phyloP scores from a whole-genome alignment of 805 yeast genomes.

The Candida taoyuanica region DNA sequence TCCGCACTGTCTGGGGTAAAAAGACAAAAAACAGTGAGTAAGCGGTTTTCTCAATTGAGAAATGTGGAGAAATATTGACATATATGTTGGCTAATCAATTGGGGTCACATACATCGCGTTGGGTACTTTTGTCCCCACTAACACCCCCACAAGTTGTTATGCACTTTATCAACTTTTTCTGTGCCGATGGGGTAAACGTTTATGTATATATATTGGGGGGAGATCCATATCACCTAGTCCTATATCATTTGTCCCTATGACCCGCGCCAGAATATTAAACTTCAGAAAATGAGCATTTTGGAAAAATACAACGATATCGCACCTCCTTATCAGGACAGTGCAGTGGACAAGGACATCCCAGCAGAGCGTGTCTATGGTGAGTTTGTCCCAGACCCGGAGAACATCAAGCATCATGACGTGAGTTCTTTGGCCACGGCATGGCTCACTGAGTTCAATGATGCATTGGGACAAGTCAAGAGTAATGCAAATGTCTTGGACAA shows the following conservation, averaged over 20 bases:
- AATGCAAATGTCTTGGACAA: constrained; percentile 20
- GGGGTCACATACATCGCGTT: neutral
- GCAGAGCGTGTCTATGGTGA: constrained; percentile 27
- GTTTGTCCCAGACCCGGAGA: constrained; percentile 25
- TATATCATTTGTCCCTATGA: no score
- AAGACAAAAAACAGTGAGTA: no score
- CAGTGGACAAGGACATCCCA: constrained; percentile 27
- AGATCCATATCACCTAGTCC: no score
- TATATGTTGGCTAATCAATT: neutral
- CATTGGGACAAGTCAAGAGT: constrained; percentile 13
- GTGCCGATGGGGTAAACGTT: no score
- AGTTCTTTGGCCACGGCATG: constrained; percentile 27
- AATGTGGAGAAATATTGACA: neutral
- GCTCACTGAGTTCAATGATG: constrained; percentile 29
- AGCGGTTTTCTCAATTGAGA: neutral
- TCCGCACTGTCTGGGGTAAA: no score
- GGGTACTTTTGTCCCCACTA: neutral
- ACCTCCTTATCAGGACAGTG: constrained; percentile 23
- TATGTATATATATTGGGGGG: no score
- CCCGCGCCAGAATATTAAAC: no score
- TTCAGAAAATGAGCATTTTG: constrained; percentile 1
- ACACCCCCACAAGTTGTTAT: no score
- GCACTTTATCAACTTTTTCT: no score
- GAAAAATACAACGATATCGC: constrained; percentile 20
- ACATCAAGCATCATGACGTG: constrained; percentile 25